Percentiles rank a stretch among this genome's conserved stretches.
Conservation (phyloP, 2,329 filamentous ascomycete species). For the Beauveria pseudobassiana region DNA sequence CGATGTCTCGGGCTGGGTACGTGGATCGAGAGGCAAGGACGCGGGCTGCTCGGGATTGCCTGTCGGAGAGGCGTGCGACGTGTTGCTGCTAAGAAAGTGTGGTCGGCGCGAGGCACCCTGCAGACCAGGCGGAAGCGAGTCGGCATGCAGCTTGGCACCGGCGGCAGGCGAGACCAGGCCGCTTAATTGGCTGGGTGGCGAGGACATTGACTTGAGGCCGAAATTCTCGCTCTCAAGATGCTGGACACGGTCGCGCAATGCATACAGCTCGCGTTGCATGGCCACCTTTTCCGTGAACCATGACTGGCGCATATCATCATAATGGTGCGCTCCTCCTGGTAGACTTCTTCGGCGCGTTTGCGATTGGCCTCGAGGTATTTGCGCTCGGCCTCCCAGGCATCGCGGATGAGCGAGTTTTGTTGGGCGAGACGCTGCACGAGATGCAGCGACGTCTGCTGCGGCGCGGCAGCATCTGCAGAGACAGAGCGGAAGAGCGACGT, state of each 20-base stretch:
- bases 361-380: constrained; percentile 47
- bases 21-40: constrained; percentile 35
- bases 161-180: constrained; percentile 20
- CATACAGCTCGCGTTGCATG: constrained; percentile 33
- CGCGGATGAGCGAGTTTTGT: constrained; percentile 36
- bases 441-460: constrained; percentile 23
- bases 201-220: constrained; percentile 23
- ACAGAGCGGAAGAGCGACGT: constrained; percentile 21
- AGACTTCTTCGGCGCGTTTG: constrained; percentile 46
- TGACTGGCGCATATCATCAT: constrained; percentile 42
- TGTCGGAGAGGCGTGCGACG: constrained; percentile 27
- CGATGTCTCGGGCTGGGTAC: constrained; percentile 34
- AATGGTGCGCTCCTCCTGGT: constrained; percentile 44
- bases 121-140: constrained; percentile 26
- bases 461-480: constrained; percentile 21
- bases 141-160: constrained; percentile 4
- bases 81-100: constrained; percentile 24
- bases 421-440: constrained; percentile 34
- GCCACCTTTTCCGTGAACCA: constrained; percentile 39
- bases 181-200: constrained; percentile 22
- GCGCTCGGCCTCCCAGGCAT: constrained; percentile 47
- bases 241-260: constrained; percentile 32
- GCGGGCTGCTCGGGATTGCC: constrained; percentile 28
- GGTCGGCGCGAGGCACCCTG: constrained; percentile 28
- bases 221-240: constrained; percentile 30